Evolutionary conservation across 768 basidiomycete genomes (phyloP).

Genomic region (Collybia mongolica): DNA sequence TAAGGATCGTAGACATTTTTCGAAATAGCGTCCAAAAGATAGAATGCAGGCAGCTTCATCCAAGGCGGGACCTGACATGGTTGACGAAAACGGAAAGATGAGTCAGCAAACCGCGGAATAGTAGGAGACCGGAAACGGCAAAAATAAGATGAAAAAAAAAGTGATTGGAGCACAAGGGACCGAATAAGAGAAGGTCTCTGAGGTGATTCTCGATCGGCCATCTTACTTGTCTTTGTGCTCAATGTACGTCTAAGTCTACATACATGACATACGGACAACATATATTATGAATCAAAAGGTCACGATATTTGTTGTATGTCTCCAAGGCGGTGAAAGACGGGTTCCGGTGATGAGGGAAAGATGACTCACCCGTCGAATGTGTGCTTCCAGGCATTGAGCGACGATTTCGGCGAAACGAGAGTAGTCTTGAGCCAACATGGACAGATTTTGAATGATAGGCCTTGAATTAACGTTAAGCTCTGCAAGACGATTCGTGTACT

Average conservation of each 20-base stretch:
- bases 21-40: slow-evolving; percentile 93
- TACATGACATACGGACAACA: slow-evolving; percentile 39
- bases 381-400: slow-evolving; percentile 77
- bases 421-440: slow-evolving; percentile 90
- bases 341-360: slow-evolving; percentile 10
- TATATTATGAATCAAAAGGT: slow-evolving; percentile 13
- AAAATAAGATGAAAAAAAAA: slow-evolving; percentile 20
- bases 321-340: slow-evolving; percentile 16
- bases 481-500: slow-evolving; percentile 70
- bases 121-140: slow-evolving; percentile 6
- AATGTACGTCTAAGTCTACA: slow-evolving; percentile 35
- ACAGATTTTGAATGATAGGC: slow-evolving; percentile 89
- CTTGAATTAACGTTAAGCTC: slow-evolving; percentile 93
- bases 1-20: slow-evolving; percentile 97
- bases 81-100: slow-evolving; percentile 42
- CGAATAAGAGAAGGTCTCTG: slow-evolving; percentile 11
- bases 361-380: slow-evolving; percentile 85
- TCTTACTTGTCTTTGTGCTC: slow-evolving; percentile 37
- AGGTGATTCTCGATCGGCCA: slow-evolving; percentile 23
- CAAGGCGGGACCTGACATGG: slow-evolving; percentile 73
- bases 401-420: slow-evolving; percentile 76
- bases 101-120: slow-evolving; percentile 69
- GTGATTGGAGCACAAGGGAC: slow-evolving; percentile 24
- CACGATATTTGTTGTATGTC: neutral
- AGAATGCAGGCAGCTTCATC: slow-evolving; percentile 92